A percentile compares a stretch with the other conserved stretches of the same genome.
Conservation (phyloP, 2,329 filamentous ascomycete genomes). For the Capronia epimyces region DNA sequence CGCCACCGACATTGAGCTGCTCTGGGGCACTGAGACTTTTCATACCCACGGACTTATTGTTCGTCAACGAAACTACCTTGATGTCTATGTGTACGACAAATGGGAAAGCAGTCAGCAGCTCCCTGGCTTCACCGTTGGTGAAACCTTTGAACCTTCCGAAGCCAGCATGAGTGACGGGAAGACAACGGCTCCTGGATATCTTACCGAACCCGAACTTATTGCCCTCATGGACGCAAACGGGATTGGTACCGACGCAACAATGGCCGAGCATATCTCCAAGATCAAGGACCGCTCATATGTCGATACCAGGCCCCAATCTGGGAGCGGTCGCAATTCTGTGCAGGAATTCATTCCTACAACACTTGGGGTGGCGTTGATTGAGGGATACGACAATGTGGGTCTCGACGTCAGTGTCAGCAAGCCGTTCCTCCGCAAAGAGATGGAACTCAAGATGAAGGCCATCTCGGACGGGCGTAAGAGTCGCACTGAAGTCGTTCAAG, state of each 20-base stretch:
- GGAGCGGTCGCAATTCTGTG: constrained; percentile 47
- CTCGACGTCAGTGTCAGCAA: constrained; percentile 90
- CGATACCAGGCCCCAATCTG: constrained; percentile 54
- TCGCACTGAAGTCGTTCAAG: constrained; percentile 66
- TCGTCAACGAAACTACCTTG: constrained; percentile 82
- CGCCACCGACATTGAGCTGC: constrained; percentile 75
- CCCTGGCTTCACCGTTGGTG: constrained; percentile 71
- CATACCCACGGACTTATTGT: constrained; percentile 78
- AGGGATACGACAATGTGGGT: constrained; percentile 91
- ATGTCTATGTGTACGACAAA: constrained; percentile 93
- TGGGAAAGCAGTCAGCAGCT: constrained; percentile 85
- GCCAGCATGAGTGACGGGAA: constrained; percentile 88
- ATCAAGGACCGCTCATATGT: constrained; percentile 89
- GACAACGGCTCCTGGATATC: constrained; percentile 74
- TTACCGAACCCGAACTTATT: constrained; percentile 94
- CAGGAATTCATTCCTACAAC: constrained; percentile 91
- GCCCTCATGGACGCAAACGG: constrained; percentile 97
- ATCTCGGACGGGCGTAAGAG: constrained; percentile 85
- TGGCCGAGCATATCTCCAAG: constrained; percentile 97
- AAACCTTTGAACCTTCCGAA: constrained; percentile 80
- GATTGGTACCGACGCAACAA: constrained; percentile 96
- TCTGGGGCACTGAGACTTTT: constrained; percentile 75
- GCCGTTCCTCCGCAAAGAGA: constrained; percentile 93
- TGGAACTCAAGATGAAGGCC: constrained; percentile 94
- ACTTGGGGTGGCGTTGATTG: constrained; percentile 82